Percentiles rank a stretch among this genome's conserved stretches.
Evolutionary conservation across 2,329 filamentous ascomycete species (phyloP).

Genomic region (Fusarium austroafricanum): DNA sequence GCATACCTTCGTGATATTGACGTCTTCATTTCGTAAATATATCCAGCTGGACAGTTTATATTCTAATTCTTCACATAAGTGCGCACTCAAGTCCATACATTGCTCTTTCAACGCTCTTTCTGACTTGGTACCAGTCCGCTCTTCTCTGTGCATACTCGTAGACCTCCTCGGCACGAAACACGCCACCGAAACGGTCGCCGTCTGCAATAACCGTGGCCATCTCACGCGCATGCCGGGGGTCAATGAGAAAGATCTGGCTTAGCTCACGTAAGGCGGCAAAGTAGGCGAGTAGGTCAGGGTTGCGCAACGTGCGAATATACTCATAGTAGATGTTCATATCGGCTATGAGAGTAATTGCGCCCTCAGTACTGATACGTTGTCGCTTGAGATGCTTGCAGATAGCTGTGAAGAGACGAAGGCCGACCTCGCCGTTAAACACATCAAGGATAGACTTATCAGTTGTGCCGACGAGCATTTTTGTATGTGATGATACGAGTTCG

Average conservation of each 20-base stretch:
- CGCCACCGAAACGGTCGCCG: slow-evolving; percentile 86
- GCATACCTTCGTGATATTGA: slow-evolving; percentile 29
- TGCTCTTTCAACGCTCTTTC: slow-evolving; percentile 88
- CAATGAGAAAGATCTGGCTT: slow-evolving; percentile 95
- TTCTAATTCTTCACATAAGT: slow-evolving; percentile 73
- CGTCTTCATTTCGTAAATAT: slow-evolving; percentile 17
- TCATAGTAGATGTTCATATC: slow-evolving; percentile 95
- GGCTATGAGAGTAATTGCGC: slow-evolving; percentile 91
- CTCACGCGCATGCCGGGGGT: slow-evolving; percentile 85
- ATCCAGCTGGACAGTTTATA: slow-evolving; percentile 8
- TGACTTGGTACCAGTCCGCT: slow-evolving; percentile 95
- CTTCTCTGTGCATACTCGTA: slow-evolving; percentile 95
- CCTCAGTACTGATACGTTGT: slow-evolving; percentile 89
- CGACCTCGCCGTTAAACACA: slow-evolving; percentile 98
- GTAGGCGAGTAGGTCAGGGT: slow-evolving; percentile 86
- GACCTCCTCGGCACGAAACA: slow-evolving; percentile 95
- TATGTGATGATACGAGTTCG: slow-evolving; percentile 87
- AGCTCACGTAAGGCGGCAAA: slow-evolving; percentile 93
- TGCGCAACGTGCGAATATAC: slow-evolving; percentile 84
- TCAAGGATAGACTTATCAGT: slow-evolving; percentile 99
- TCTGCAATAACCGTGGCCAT: slow-evolving; percentile 96
- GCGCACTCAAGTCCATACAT: slow-evolving; percentile 96
- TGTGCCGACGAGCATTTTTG: slow-evolving; percentile 90
- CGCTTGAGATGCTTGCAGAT: slow-evolving; percentile 98
- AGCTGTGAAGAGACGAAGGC: slow-evolving; percentile 88